Evolutionary conservation across 164 flowering plant species (phyloP), one percentile per base, ranked within the genome.

Genomic region (Paratinospora sagittata): DNA sequence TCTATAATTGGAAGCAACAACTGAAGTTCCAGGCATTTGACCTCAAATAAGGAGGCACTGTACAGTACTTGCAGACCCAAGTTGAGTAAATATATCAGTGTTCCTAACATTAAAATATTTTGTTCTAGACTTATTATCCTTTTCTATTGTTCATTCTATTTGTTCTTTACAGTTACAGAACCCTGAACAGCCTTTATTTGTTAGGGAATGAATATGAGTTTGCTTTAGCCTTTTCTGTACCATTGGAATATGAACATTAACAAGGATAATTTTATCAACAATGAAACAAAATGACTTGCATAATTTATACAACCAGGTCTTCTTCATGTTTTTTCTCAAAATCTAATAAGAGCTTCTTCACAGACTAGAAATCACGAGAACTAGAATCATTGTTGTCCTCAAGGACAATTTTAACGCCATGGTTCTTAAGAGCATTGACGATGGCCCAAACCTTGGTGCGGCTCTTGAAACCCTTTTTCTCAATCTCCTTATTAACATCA

Each of bases 371-470:
- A 37, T 34, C 39, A 30, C 33, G 6, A 6, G 68, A 13, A 8
- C 37, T 6, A 60, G 70, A 27, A 33, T 60, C 70, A 52, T 88
- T 86, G 27, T 90, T 89, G 16, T 72, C n/a, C n/a, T n/a, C 57
- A 26, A 89, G 84, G 67, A 92, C 64, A 66, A 91, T 77, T 34
- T 87, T 89, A 26, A 95, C 87, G 3, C 92, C 94, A 65, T 86
- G 82, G 82, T 78, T 84, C 78, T 84, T 87, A 17, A 95, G 85
- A n/a, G 91, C 79, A 85, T 89, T 88, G n/a, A 95, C 86, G 27
- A 92, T 30, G 33, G 92, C 91, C 97, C 96, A 92, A 1, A 96
- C 79, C 85, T 89, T 93, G 36, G 93, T 85, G 6, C 74, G 75
- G 80, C 76, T 90, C 78, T 84, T 79, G 41, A 91, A 83, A 0